Evolutionary conservation across 176 grass and related monocot species (phyloP), one percentile per base, ranked within the genome.

Genomic region (Phoenix dactylifera): DNA sequence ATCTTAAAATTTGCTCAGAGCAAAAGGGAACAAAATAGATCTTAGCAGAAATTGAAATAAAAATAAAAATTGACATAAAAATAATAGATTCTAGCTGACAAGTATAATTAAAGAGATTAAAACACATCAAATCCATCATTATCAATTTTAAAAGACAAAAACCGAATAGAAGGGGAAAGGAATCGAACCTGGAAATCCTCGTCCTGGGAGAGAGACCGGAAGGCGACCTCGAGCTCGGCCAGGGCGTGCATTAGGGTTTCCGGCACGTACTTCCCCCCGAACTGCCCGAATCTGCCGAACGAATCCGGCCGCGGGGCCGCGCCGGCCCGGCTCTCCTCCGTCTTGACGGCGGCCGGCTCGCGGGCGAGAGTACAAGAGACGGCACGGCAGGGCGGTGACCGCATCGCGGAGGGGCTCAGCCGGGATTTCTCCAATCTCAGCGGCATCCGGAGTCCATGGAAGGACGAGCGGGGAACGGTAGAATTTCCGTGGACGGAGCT

Each of bases 241-340:
- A 98, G 93, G 9, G 93, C 84, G 52, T 88, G 73, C 93, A 98
- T 98, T 2, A 98, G 79, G 19, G 93, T 98, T 73, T 98, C 87
- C 0, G 93, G 93, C 6, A 98, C 93, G 62, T 98, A 98, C 84
- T 98, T 98, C 5, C 93, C 88, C 22, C 93, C 88, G 25, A 98
- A 98, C 69, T 57, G 76, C 17, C 93, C 93, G 71, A 98, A 98
- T 62, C 87, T 24, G 4, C 88, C 93, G 59, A 86, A 82, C 6
- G 57, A 48, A 57, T 98, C 87, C 14, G 93, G 93, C 67, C 93
- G 70, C 5, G 53, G 49, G 6, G 22, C 62, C 0, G 81, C 10
- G 14, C 12, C 50, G 4, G 28, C 16, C 17, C n/a, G 52, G 1
- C 51, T 50, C 14, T 25, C 63, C 16, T 17, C 17, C 5, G 74